These are phyloP conservation scores for Grigorovia humatica DNA, from an alignment of 805 yeast genomes.

Conservation along the genomic window DNA sequence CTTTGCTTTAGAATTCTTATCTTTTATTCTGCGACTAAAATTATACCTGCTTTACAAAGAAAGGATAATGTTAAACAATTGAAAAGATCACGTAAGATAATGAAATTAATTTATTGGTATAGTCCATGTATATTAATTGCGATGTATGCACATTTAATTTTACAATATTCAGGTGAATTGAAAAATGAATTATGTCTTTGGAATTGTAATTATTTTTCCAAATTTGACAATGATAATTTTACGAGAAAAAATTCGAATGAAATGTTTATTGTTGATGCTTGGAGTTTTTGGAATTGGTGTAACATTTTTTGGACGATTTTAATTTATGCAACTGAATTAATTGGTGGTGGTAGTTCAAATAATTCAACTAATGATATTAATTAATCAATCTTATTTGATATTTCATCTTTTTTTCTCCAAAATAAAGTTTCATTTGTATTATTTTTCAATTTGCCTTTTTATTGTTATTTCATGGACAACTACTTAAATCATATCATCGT, in stretches of 20 bases:
- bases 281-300: conserved; percentile 97
- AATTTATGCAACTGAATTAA: conserved; percentile 73
- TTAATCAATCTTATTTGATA: neutral
- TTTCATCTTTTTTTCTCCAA: no score
- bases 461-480: neutral
- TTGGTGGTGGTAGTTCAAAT: conserved; percentile 1
- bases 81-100: conserved; percentile 26
- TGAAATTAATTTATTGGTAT: conserved; percentile 66
- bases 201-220: conserved; percentile 33
- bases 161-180: conserved; percentile 74
- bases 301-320: conserved; percentile 72
- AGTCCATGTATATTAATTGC: conserved; percentile 92
- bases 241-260: conserved; percentile 7
- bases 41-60: conserved; percentile 65
- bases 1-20: conserved; percentile 79
- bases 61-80: conserved; percentile 16
- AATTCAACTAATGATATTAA: neutral
- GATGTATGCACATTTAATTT: conserved; percentile 86
- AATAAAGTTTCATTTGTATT: no score
- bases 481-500: neutral
- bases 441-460: neutral
- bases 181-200: conserved; percentile 52
- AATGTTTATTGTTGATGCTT: conserved; percentile 43
- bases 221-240: conserved; percentile 5
- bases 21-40: conserved; percentile 85